Percentiles rank a stretch among this genome's conserved stretches.
Conservation (phyloP, 2,329 filamentous ascomycete species). For the Penicillium sp. region DNA sequence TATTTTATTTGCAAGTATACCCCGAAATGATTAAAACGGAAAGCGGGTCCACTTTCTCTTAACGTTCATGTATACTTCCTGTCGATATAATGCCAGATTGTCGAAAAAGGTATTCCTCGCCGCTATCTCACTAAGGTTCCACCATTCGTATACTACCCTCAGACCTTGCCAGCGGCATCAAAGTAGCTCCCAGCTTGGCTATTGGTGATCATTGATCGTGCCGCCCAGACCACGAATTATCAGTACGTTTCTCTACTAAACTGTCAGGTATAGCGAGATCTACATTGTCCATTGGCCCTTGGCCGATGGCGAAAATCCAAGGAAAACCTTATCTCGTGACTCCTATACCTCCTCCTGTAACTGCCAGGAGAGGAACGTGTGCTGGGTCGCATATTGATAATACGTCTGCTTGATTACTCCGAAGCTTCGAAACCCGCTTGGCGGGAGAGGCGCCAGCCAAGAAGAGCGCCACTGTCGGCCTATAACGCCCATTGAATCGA, state of each 20-base stretch:
- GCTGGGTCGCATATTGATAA: background rate
- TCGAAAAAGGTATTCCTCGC: background rate
- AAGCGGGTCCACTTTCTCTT: slow-evolving; percentile 2
- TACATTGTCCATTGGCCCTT: background rate
- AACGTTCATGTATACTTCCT: background rate
- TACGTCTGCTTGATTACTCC: background rate
- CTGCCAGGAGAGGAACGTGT: background rate
- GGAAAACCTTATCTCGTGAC: background rate
- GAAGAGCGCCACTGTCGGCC: slow-evolving; percentile 11
- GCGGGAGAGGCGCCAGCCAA: slow-evolving; percentile 23
- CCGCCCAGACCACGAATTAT: slow-evolving; percentile 2
- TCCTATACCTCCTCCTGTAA: background rate
- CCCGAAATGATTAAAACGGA: background rate
- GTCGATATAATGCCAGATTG: background rate
- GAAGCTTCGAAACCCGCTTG: slow-evolving; percentile 1
- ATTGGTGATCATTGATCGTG: slow-evolving; percentile 7
- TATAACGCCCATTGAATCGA: slow-evolving; percentile 5
- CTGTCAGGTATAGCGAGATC: background rate
- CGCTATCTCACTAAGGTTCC: background rate
- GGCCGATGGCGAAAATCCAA: background rate
- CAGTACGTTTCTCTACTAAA: background rate
- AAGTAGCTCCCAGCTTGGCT: slow-evolving; percentile 11
- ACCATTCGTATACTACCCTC: slow-evolving; percentile 12
- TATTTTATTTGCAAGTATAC: background rate
- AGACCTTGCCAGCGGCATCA: slow-evolving; percentile 6